Evolutionary conservation across 805 yeast species (phyloP).

Genomic region (Saccharomycopsis javanensis): DNA sequence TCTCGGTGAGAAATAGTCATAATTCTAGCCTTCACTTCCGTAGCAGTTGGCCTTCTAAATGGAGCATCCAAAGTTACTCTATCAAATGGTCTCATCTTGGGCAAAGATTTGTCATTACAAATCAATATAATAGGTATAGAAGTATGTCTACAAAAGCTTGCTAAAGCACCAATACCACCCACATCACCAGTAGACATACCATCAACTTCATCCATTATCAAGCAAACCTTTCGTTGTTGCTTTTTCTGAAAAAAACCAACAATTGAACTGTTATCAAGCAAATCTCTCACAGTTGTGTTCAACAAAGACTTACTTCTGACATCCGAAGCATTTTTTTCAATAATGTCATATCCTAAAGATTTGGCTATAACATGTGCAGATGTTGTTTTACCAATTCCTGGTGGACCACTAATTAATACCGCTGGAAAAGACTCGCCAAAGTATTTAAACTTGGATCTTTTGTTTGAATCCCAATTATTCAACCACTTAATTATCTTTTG

Average conservation of each 20-base stretch:
- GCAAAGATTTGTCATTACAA: slow-evolving; percentile 85
- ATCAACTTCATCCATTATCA: slow-evolving; percentile 98
- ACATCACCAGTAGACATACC: slow-evolving; percentile 99
- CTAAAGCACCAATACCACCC: slow-evolving; percentile 95
- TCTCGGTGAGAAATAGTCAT: slow-evolving; percentile 89
- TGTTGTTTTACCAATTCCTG: slow-evolving; percentile 89
- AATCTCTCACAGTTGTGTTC: slow-evolving; percentile 56
- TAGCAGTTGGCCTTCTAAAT: slow-evolving; percentile 82
- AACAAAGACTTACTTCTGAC: slow-evolving; percentile 76
- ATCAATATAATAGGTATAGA: slow-evolving; percentile 85
- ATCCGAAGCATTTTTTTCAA: slow-evolving; percentile 83
- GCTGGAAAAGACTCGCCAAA: slow-evolving; percentile 68
- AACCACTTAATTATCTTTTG: slow-evolving; percentile 66
- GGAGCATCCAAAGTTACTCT: slow-evolving; percentile 67
- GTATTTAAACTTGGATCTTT: slow-evolving; percentile 44
- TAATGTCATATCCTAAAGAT: slow-evolving; percentile 69
- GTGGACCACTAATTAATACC: slow-evolving; percentile 82
- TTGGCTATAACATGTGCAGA: slow-evolving; percentile 77
- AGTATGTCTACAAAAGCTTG: slow-evolving; percentile 76
- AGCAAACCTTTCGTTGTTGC: slow-evolving; percentile 49
- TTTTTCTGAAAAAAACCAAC: slow-evolving; percentile 58
- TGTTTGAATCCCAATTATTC: slow-evolving; percentile 49
- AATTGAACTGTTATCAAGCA: slow-evolving; percentile 74
- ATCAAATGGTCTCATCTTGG: slow-evolving; percentile 95
- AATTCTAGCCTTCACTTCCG: slow-evolving; percentile 70